Evolutionary conservation across 352 stramenopile genomes (phyloP).

Genomic region (Phytophthora uliginosa): DNA sequence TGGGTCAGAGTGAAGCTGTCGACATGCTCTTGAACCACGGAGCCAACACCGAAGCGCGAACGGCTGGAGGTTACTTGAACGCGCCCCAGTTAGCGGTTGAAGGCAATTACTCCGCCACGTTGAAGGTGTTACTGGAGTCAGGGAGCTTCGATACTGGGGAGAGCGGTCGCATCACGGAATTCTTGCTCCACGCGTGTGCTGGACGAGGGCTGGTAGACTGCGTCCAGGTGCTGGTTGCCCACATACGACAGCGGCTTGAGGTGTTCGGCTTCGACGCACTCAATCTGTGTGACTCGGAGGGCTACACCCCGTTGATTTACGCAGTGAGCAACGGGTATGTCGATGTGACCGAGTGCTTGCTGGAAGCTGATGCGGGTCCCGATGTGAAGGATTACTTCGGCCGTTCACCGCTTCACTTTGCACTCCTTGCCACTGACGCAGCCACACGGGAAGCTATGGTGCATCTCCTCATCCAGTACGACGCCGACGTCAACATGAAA

Average conservation of each 20-base stretch:
- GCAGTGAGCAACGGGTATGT: conserved; percentile 67
- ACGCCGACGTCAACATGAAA: conserved; percentile 79
- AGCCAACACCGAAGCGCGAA: conserved; percentile 62
- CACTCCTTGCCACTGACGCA: conserved; percentile 40
- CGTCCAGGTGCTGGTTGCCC: conserved; percentile 54
- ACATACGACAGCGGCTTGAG: conserved; percentile 48
- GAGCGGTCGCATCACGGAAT: conserved; percentile 49
- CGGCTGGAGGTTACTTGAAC: conserved; percentile 47
- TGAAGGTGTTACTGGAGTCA: conserved; percentile 64
- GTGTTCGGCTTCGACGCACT: conserved; percentile 46
- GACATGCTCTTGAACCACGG: conserved; percentile 79
- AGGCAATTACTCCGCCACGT: conserved; percentile 59
- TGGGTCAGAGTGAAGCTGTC: conserved; percentile 71
- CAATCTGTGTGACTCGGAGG: conserved; percentile 70
- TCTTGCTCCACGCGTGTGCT: conserved; percentile 73
- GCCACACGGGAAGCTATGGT: conserved; percentile 46
- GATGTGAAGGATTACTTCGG: conserved; percentile 78
- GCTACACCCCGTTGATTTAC: conserved; percentile 87
- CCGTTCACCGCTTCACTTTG: conserved; percentile 78
- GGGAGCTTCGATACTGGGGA: conserved; percentile 55
- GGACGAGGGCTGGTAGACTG: conserved; percentile 68
- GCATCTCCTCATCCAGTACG: conserved; percentile 67
- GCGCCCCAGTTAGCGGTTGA: conserved; percentile 66
- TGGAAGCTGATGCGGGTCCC: conserved; percentile 61
- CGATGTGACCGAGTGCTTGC: conserved; percentile 60